A percentile compares a stretch with the other conserved stretches of the same genome.
Conservation (phyloP, 1,139 yeast species). For the Geotrichum australiense region DNA sequence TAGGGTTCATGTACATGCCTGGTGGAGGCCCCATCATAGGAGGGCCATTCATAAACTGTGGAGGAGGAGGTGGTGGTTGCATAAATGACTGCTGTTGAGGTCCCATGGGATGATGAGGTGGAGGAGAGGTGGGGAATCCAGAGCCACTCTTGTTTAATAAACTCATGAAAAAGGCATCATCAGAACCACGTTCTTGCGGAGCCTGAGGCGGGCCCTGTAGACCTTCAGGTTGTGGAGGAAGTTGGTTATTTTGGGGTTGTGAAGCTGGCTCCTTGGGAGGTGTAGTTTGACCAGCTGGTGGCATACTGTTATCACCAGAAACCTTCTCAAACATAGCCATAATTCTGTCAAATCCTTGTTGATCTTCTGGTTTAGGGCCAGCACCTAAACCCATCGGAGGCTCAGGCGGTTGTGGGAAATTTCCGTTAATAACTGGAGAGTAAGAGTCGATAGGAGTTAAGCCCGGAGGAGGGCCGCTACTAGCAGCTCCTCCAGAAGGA, state of each 20-base stretch:
- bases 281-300: constrained; percentile 1
- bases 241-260: not conserved
- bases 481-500: constrained; percentile 3
- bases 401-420: not conserved
- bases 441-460: constrained; percentile 4
- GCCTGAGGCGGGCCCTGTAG: not conserved
- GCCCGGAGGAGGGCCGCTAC: constrained; percentile 12
- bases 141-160: constrained; percentile 9
- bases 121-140: not conserved
- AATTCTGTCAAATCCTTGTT: constrained; percentile 32
- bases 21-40: constrained; percentile 15
- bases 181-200: constrained; percentile 7
- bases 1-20: constrained; percentile 14
- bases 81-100: not conserved
- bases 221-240: not conserved
- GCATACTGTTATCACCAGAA: constrained; percentile 21
- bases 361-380: constrained; percentile 30
- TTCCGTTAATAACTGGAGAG: constrained; percentile 1
- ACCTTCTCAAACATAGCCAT: constrained; percentile 33
- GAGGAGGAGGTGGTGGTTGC: constrained; percentile 6
- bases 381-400: not conserved
- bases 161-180: constrained; percentile 15
- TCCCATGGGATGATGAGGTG: constrained; percentile 1
- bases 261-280: constrained; percentile 3
- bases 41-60: constrained; percentile 11